phyloP scores from a whole-genome alignment of 805 yeast species.

The Myxozyma neglecta region DNA sequence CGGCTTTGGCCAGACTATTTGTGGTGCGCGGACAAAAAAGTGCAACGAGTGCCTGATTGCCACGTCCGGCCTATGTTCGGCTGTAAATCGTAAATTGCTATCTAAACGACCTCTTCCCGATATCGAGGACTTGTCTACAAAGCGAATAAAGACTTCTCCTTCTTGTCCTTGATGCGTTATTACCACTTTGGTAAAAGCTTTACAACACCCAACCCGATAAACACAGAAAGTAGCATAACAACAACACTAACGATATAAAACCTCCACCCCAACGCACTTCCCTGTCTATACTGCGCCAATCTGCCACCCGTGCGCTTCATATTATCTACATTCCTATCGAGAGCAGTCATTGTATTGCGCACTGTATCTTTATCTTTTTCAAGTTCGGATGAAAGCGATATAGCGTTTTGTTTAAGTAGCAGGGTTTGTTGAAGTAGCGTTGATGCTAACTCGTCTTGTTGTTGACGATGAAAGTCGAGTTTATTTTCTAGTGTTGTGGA shows the following conservation, averaged over 20 bases:
- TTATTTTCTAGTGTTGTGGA: constrained; percentile 26
- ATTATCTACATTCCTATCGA: constrained; percentile 39
- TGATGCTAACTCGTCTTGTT: constrained; percentile 50
- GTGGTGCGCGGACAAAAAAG: constrained; percentile 57
- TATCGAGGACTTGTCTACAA: too few species aligned
- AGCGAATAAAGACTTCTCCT: background rate
- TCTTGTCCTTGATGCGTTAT: background rate
- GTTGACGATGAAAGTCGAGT: constrained; percentile 31
- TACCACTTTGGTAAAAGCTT: constrained; percentile 34
- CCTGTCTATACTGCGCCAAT: constrained; percentile 39
- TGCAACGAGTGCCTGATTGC: constrained; percentile 71
- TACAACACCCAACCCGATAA: constrained; percentile 41
- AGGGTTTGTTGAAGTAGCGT: constrained; percentile 53
- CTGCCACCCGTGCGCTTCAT: constrained; percentile 42
- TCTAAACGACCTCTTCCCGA: too few species aligned
- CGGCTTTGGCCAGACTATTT: constrained; percentile 90
- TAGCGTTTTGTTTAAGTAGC: constrained; percentile 51
- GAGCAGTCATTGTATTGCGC: constrained; percentile 39
- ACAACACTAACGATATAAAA: constrained; percentile 43
- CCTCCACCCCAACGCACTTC: constrained; percentile 44
- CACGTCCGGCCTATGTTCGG: constrained; percentile 55
- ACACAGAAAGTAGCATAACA: constrained; percentile 40
- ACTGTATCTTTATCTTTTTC: constrained; percentile 41
- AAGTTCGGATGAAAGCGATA: constrained; percentile 45
- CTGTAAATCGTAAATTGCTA: constrained; percentile 37